These are phyloP conservation scores for Naganishia albida DNA, from an alignment of 1,284 basidiomycete species.

Conservation along the genomic window DNA sequence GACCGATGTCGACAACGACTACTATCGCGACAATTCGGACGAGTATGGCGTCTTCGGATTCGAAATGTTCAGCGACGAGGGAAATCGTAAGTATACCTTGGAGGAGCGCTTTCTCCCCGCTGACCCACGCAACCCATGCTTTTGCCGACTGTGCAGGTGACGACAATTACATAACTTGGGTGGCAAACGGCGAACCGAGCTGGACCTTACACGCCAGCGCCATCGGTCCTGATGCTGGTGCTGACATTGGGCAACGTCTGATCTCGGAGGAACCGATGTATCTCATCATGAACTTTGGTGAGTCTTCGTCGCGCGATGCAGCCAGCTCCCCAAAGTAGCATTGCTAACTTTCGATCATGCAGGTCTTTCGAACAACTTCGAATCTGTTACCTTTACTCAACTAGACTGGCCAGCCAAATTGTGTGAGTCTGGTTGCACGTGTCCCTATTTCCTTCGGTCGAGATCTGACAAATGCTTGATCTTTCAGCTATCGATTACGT, in stretches of 20 bases:
- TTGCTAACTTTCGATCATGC: conserved; percentile 34
- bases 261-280: conserved; percentile 74
- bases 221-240: conserved; percentile 60
- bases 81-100: conserved; percentile 33
- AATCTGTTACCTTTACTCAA: conserved; percentile 49
- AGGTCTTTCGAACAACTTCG: conserved; percentile 51
- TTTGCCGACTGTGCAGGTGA: conserved; percentile 7
- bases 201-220: conserved; percentile 62
- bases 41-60: conserved; percentile 61
- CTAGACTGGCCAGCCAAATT: conserved; percentile 56
- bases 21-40: conserved; percentile 43
- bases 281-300: conserved; percentile 50
- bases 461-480: conserved; percentile 41
- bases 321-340: not conserved
- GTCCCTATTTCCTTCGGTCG: not conserved
- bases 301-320: conserved; percentile 50
- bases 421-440: conserved; percentile 28
- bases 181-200: conserved; percentile 59
- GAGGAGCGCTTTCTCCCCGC: not conserved
- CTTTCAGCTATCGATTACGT: conserved; percentile 59
- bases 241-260: conserved; percentile 64
- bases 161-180: conserved; percentile 69
- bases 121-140: not conserved
- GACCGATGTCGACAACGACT: conserved; percentile 59
- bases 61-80: conserved; percentile 52